Base-by-base conservation (phyloP, 2,329 filamentous ascomycete species). In the Fusarium sp. region DNA sequence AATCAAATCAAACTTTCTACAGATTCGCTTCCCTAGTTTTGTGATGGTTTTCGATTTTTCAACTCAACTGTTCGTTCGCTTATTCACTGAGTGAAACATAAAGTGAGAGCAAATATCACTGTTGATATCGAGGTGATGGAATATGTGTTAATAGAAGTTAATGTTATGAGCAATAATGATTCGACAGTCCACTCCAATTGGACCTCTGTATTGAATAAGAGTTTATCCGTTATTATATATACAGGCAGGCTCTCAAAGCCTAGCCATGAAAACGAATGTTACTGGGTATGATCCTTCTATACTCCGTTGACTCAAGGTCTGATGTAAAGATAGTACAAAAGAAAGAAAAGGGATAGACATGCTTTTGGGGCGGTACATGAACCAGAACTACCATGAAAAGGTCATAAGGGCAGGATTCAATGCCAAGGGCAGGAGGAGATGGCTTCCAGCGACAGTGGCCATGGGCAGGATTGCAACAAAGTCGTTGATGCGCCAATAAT, bases 341-440 rank as follows among this genome's bases (percentile, higher is more conserved):
- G 18, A 38, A 58, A 50, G 21, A 42, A 43, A 56, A 43, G n/a
- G 47, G 49, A 63, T 23, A 37, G 11, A 65, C 25, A 63, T 50
- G 44, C 53, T 56, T 72, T 60, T 66, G 40, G 42, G 62, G 16
- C n/a, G 23, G 38, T 25, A 43, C 37, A 59, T 50, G 30, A 42
- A 40, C 35, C 37, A 49, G 19, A 10, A 42, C 35, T 79, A 94
- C 90, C 91, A 94, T 15, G 91, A 93, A 81, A 94, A 94, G 0
- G 91, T 93, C 92, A 94, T 94, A 76, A 94, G 84, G 25, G 92
- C 92, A n/a, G 92, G 93, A 81, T 95, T 95, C 54, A 95, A 83
- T 8, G 89, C 92, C 66, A 95, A 86, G 2, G 93, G 93, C 70
- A 95, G 81, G 56, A 95, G 82, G 64, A 94, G 86, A 81, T 95